Percentiles rank a stretch among this genome's conserved stretches.
Conservation (phyloP, 306 rosid species). For the Vigna nakashimae region DNA sequence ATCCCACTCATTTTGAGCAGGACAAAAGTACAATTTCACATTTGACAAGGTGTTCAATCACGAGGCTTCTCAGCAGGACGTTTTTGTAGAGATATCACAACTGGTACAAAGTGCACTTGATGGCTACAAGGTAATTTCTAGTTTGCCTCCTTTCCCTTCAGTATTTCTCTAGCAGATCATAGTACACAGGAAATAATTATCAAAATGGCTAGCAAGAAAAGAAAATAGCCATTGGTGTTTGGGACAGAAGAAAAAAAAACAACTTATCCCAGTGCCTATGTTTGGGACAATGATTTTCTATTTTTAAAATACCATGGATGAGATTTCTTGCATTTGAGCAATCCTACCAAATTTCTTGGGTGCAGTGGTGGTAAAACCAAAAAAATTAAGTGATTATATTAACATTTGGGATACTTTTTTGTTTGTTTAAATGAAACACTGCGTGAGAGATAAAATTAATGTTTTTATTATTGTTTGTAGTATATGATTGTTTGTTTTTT, state of each 20-base stretch:
- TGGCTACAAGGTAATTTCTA: slow-evolving; percentile 83
- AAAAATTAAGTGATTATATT: slow-evolving; percentile 12
- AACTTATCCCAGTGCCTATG: too few species aligned
- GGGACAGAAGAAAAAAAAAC: too few species aligned
- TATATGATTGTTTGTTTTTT: background rate
- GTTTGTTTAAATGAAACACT: background rate
- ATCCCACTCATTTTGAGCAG: slow-evolving; percentile 53
- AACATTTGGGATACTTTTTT: background rate
- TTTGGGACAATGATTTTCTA: background rate
- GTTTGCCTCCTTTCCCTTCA: slow-evolving; percentile 6
- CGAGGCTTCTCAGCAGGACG: slow-evolving; percentile 82
- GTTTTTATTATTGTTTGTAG: background rate
- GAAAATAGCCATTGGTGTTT: too few species aligned
- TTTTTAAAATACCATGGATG: background rate
- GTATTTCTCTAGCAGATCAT: background rate
- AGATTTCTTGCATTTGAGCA: background rate
- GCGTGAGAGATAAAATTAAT: background rate
- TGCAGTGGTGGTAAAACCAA: slow-evolving; percentile 25
- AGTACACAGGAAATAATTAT: background rate
- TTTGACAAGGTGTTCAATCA: slow-evolving; percentile 94
- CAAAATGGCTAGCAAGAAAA: too few species aligned
- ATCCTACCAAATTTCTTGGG: background rate
- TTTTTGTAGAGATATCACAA: slow-evolving; percentile 89
- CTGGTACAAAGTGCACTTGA: slow-evolving; percentile 97
- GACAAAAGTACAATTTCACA: slow-evolving; percentile 82